Evolutionary conservation across 2,329 filamentous ascomycete species (phyloP).

Genomic region (Cladobotryum mycophilum): DNA sequence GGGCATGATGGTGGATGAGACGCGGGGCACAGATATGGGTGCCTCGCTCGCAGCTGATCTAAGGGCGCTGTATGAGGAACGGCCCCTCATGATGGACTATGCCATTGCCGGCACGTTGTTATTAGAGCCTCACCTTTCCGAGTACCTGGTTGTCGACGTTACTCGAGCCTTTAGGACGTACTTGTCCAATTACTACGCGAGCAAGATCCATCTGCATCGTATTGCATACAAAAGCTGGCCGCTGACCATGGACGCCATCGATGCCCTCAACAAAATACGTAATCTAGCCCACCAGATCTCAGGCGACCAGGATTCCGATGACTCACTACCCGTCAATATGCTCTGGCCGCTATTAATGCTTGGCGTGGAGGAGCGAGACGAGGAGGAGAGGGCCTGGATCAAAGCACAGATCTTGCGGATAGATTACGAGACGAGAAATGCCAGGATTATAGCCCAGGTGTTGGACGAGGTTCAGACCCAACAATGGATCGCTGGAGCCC

Average conservation of each 20-base stretch:
- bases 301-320: conserved; percentile 32
- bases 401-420: conserved; percentile 41
- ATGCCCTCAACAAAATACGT: conserved; percentile 44
- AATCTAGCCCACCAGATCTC: conserved; percentile 39
- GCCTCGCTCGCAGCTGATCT: conserved; percentile 45
- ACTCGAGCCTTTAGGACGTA: conserved; percentile 50
- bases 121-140: conserved; percentile 38
- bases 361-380: conserved; percentile 47
- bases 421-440: conserved; percentile 39
- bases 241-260: conserved; percentile 41
- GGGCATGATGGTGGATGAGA: conserved; percentile 45
- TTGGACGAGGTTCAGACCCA: conserved; percentile 39
- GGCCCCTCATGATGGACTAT: conserved; percentile 50
- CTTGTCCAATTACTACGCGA: conserved; percentile 50
- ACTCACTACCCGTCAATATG: conserved; percentile 48
- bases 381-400: conserved; percentile 44
- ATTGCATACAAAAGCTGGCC: conserved; percentile 51
- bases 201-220: conserved; percentile 49
- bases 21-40: conserved; percentile 48
- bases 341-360: conserved; percentile 53
- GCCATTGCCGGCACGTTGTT: conserved; percentile 46
- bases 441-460: conserved; percentile 39
- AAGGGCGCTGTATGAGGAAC: conserved; percentile 41
- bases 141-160: conserved; percentile 42
- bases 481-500: conserved; percentile 27